Evolutionary conservation across 805 yeast genomes (phyloP), one percentile per base, ranked within the genome.

Genomic region (Starmerella bacillaris): DNA sequence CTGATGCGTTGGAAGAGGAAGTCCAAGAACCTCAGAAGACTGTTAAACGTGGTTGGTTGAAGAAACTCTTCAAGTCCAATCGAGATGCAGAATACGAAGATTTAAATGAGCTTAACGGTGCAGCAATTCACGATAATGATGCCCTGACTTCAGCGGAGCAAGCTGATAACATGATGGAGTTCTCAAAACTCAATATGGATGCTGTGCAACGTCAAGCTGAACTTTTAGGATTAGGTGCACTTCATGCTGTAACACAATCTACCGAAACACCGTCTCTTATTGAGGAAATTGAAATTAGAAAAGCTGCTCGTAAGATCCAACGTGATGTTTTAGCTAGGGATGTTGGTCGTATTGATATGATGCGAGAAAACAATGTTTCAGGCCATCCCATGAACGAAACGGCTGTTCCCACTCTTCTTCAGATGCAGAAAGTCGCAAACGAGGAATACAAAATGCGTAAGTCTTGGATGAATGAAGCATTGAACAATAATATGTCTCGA

Each of bases 211-310:
- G 40, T 35, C 51, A 48, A 15, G 40, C 47, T 4, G 42, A 46
- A 30, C 40, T 46, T 43, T 44, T 48, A 36, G 33, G 45, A 24
- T 34, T 44, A 3, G 52, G 52, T 17, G 52, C 50, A 9, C 31
- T 46, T 3, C 44, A 46, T 20, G 38, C 24, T 37, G 45, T 15
- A 24, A 31, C 15, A 8, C 18, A 19, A n/a, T 46, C 47, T 4
- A 17, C 19, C 5, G 48, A 47, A 28, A 48, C 54, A 1, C 50
- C 51, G 14, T 53, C 60, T 9, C 42, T 56, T n/a, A 52, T 56
- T 21, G 60, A 56, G 38, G 60, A 56, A 37, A 40, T 56, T 22
- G 60, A 56, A 37, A 45, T 54, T 24, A 51, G 60, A 20, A 56
- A 56, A 36, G 49, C 50, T 17, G 58, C 54, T 24, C 37, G 49